Evolutionary conservation across 1,284 basidiomycete genomes (phyloP).

Genomic region (Abortiporus biennis): DNA sequence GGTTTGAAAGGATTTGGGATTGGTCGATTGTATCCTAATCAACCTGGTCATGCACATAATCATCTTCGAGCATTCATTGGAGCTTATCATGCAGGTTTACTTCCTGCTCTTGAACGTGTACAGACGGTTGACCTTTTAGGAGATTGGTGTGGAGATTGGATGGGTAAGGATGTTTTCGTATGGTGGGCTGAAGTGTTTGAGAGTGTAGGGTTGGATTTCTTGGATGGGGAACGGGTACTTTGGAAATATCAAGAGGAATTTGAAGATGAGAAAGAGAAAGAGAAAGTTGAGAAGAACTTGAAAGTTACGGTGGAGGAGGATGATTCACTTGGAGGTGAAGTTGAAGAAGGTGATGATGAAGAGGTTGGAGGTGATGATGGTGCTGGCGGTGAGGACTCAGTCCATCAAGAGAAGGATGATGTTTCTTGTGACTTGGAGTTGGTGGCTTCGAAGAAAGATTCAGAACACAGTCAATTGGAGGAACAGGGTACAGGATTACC

Average conservation of each 20-base stretch:
- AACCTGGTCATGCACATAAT: constrained; percentile 24
- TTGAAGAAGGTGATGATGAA: too few relatives aligned
- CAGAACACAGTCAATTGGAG: too few relatives aligned
- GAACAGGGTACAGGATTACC: too few relatives aligned
- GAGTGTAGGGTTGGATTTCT: constrained; percentile 39
- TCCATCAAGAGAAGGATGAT: too few relatives aligned
- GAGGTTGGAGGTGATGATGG: too few relatives aligned
- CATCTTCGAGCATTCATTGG: constrained; percentile 37
- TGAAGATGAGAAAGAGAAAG: constrained; percentile 1
- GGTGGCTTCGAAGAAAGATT: too few relatives aligned
- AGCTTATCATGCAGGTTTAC: constrained; percentile 21
- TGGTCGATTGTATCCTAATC: constrained; percentile 37
- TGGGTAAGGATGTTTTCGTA: constrained; percentile 43
- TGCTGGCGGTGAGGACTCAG: too few relatives aligned
- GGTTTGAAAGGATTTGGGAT: constrained; percentile 37
- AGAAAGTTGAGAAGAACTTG: constrained; percentile 1
- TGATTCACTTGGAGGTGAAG: too few relatives aligned
- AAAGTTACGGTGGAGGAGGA: too few relatives aligned
- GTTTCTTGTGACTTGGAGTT: too few relatives aligned
- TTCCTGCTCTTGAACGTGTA: constrained; percentile 39
- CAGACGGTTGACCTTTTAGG: constrained; percentile 40
- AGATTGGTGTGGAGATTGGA: constrained; percentile 35
- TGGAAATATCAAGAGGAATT: constrained; percentile 34
- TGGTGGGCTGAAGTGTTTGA: constrained; percentile 50
- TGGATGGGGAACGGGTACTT: constrained; percentile 47